A percentile compares a stretch with the other conserved stretches of the same genome.
These are phyloP conservation scores for Suillus sp. DNA, from an alignment of 768 basidiomycete genomes.

Conservation along the genomic window DNA sequence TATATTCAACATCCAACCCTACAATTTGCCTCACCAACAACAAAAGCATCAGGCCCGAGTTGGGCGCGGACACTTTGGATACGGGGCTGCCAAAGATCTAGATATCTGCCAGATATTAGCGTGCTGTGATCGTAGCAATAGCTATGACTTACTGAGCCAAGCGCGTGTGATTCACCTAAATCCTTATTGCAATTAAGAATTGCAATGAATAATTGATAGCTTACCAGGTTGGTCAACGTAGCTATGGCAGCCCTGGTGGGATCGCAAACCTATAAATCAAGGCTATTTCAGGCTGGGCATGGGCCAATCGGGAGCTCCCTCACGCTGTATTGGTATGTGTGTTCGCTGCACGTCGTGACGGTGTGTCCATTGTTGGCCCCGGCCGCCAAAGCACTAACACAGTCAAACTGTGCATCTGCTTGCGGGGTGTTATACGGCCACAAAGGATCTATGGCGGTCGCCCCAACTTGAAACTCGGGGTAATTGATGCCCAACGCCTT, in stretches of 20 bases:
- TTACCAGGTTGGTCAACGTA: slow-evolving; percentile 50
- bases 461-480: slow-evolving; percentile 51
- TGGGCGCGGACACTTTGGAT: slow-evolving; percentile 48
- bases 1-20: background rate
- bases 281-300: background rate
- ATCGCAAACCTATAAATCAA: slow-evolving; percentile 40
- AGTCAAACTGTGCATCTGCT: slow-evolving; percentile 40
- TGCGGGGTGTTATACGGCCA: slow-evolving; percentile 51
- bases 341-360: slow-evolving; percentile 53
- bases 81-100: slow-evolving; percentile 59
- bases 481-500: slow-evolving; percentile 36
- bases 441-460: slow-evolving; percentile 51
- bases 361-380: slow-evolving; percentile 45
- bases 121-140: background rate
- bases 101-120: slow-evolving; percentile 38
- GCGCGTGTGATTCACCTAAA: slow-evolving; percentile 55
- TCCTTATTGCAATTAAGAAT: background rate
- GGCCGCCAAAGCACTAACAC: slow-evolving; percentile 50
- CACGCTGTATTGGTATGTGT: slow-evolving; percentile 56
- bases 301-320: slow-evolving; percentile 15
- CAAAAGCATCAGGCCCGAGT: slow-evolving; percentile 50
- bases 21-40: slow-evolving; percentile 39
- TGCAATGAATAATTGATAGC: slow-evolving; percentile 10
- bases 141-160: slow-evolving; percentile 42
- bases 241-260: slow-evolving; percentile 45